Evolutionary conservation across 2,329 filamentous ascomycete genomes (phyloP), one percentile per base, ranked within the genome.

Genomic region (Penicillium rolfsii): DNA sequence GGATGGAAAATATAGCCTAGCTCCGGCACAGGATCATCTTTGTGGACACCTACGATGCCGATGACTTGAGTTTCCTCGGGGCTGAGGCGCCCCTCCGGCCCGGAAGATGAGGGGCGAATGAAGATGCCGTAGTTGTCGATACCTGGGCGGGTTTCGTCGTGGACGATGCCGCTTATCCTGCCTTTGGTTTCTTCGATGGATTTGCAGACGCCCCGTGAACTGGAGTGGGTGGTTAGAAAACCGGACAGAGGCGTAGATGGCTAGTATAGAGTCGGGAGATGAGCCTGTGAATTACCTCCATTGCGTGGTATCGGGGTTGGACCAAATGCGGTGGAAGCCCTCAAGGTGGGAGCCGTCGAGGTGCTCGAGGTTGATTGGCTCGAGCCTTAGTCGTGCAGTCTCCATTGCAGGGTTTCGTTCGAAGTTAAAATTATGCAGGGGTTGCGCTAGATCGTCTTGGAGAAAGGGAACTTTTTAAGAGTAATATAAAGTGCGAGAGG

Each of bases 1-100:
- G 75, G 79, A 52, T 79, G 74, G 55, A 88, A 72, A 76, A 86
- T 80, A 71, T 88, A 89, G 24, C 86, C 86, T 28, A 87, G 57
- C 67, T 83, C 84, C 2, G 56, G 49, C 28, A 53, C 19, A 7
- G 56, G 56, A 5, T 58, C 38, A 24, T 36, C 41, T 11, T 41
- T 50, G 49, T 58, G 56, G 4, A 58, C 40, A 30, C 56, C 56
- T 16, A 58, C 38, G 26, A 58, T 50, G 40, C 56, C 56, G 49
- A 58, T 26, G 12, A 58, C 26, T 2, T 38, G 41, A 22, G 50
- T 19, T 26, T 36, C 14, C 5, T 40, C 14, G 2, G 14, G 3
- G 36, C 36, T 40, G 14, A n/a, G 3, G 8, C 16, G 36, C 16
- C 12, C 12, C 24, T 26, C 19, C 19, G 19, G 22, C n/a, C 9